Evolutionary conservation across 2,329 filamentous ascomycete species (phyloP), one percentile per base, ranked within the genome.

Genomic region (Exophiala oligosperma): DNA sequence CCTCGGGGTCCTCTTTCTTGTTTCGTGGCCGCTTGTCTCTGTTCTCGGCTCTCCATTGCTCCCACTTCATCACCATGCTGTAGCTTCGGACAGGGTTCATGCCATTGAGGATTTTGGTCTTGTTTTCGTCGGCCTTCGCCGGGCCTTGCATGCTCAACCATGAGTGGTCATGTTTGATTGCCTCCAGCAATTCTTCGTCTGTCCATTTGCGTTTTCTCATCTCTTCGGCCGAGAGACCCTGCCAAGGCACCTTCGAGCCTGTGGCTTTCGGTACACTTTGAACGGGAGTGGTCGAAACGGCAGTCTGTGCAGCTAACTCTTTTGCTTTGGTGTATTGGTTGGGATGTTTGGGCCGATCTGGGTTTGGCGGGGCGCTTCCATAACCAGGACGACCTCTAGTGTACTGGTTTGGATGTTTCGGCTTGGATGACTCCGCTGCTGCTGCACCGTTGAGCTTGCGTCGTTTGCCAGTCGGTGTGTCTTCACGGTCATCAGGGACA

Each of bases 71-170:
- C 35, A 61, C 60, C 66, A 67, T 67, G 50, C 61, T 59, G 48
- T 60, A 66, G 46, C 64, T 67, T 44, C 66, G 61, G 2, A 68
- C 64, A 4, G 66, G 66, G 51, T 68, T 66, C 37, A 61, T 51
- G 23, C 61, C 60, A 11, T 60, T 59, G n/a, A 67, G 48, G 21
- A 68, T 62, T 53, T 62, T 66, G 21, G 59, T 41, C 37, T 62
- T 64, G 62, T 61, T 64, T 2, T 61, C 52, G 47, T 54, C 56
- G 11, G 63, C 63, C 52, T 59, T 63, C 7, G 26, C 52, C 2
- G 64, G 60, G 29, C 66, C 63, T 6, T 59, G 51, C 40, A 43
- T 43, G 46, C 63, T 50, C 14, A 67, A 46, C 63, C 64, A 67
- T 21, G 51, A 44, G 47, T 66, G 61, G 41, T 66, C 60, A 6